phyloP scores from a whole-genome alignment of 192 early-diverging fungal genomes.

The Pilobolus umbonatus region DNA sequence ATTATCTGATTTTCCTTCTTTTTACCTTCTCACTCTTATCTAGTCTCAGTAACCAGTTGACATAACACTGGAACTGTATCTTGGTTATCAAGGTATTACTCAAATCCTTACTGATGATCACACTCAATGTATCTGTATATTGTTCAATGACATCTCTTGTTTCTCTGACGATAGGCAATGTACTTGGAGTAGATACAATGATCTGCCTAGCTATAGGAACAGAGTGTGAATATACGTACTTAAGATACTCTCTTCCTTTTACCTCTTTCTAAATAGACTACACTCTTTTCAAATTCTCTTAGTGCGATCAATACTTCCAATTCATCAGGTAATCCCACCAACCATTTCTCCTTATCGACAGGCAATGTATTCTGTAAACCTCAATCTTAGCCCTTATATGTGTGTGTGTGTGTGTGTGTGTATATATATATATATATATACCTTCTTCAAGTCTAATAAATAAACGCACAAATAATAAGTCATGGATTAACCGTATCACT shows the following conservation, averaged over 20 bases:
- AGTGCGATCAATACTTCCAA: slow-evolving; percentile 92
- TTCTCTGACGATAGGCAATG: slow-evolving; percentile 31
- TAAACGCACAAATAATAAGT: too few relatives aligned
- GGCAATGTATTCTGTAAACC: not conserved
- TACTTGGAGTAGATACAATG: not conserved
- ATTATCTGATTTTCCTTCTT: not conserved
- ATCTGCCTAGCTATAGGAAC: slow-evolving; percentile 7
- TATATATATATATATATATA: not conserved
- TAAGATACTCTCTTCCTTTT: too few relatives aligned
- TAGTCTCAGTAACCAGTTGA: slow-evolving; percentile 74
- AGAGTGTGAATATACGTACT: not conserved
- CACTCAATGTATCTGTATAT: slow-evolving; percentile 37
- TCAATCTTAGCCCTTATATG: too few relatives aligned
- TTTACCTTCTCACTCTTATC: slow-evolving; percentile 64
- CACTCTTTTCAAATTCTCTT: slow-evolving; percentile 84
- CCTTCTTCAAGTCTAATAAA: slow-evolving; percentile 1
- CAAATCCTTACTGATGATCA: slow-evolving; percentile 58
- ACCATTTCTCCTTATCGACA: slow-evolving; percentile 45
- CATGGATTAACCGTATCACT: too few relatives aligned
- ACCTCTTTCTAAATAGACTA: slow-evolving; percentile 65
- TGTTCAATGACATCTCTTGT: slow-evolving; percentile 39
- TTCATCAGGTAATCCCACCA: slow-evolving; percentile 77
- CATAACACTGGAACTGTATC: slow-evolving; percentile 71
- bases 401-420: not conserved
- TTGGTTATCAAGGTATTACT: slow-evolving; percentile 79